These are phyloP conservation scores for Rutidosis leptorrhynchoides DNA, from an alignment of 129 eudicot species.

Conservation along the genomic window DNA sequence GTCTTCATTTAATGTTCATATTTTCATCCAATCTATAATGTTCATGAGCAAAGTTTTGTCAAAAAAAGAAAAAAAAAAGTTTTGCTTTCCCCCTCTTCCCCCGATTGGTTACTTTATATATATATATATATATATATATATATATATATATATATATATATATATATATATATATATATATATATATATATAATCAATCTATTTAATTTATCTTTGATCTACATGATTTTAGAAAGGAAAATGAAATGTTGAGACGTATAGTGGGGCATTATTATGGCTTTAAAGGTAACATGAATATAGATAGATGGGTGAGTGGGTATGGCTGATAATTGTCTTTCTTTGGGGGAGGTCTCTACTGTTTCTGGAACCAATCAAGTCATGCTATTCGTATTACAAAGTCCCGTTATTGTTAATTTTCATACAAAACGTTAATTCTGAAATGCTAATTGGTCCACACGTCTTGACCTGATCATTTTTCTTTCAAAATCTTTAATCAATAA, in stretches of 20 bases:
- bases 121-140: not conserved
- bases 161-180: not conserved
- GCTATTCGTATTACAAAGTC: not conserved
- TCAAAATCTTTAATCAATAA: too few relatives aligned
- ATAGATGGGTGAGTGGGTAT: conserved; percentile 15
- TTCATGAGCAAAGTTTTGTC: too few relatives aligned
- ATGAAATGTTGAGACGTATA: not conserved
- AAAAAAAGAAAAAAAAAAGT: too few relatives aligned
- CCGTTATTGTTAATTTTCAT: too few relatives aligned
- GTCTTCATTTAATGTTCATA: too few relatives aligned
- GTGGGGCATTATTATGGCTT: not conserved
- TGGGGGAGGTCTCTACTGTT: conserved; percentile 35
- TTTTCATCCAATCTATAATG: too few relatives aligned
- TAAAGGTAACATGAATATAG: not conserved
- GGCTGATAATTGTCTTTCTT: conserved; percentile 23
- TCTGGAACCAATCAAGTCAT: conserved; percentile 42
- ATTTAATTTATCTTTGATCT: not conserved
- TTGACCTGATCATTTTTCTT: too few relatives aligned
- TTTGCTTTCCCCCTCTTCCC: too few relatives aligned
- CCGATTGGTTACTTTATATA: too few relatives aligned
- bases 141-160: not conserved
- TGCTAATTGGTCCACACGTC: too few relatives aligned
- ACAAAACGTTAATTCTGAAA: too few relatives aligned
- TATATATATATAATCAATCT: not conserved
- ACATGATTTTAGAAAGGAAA: not conserved